Evolutionary conservation across 192 early-diverging fungal species (phyloP).

Genomic region (Coemansia sp.): DNA sequence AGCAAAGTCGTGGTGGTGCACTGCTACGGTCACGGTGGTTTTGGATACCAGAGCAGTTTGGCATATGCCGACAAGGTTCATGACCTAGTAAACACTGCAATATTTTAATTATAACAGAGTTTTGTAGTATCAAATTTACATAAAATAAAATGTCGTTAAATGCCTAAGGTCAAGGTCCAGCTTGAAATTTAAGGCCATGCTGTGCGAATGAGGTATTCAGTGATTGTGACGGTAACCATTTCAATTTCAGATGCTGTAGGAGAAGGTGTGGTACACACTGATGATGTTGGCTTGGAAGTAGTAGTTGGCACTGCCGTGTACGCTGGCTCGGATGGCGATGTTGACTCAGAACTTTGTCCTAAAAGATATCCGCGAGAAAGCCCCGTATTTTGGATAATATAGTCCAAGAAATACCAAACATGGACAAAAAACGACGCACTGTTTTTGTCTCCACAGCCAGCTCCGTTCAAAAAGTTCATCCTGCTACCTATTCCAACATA

Average conservation of each 20-base stretch:
- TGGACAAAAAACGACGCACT: constrained; percentile 22
- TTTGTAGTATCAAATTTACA: no score
- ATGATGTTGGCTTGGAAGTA: background rate
- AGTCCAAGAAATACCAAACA: constrained; percentile 11
- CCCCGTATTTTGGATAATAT: constrained; percentile 12
- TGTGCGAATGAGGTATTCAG: constrained; percentile 1
- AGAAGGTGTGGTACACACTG: background rate
- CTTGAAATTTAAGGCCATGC: background rate
- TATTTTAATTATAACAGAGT: background rate
- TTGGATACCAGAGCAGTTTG: constrained; percentile 50
- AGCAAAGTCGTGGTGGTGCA: constrained; percentile 53
- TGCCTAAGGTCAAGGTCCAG: no score
- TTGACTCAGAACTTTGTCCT: background rate
- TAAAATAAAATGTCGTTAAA: no score
- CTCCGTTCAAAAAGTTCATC: background rate
- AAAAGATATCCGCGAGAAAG: constrained; percentile 10
- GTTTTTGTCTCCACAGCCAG: constrained; percentile 13
- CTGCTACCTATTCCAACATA: constrained; percentile 20
- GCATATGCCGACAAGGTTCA: constrained; percentile 22
- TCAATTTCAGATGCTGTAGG: background rate
- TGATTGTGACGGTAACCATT: background rate
- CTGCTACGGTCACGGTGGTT: constrained; percentile 68
- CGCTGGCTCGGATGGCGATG: background rate
- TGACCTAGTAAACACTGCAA: constrained; percentile 3
- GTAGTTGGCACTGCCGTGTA: background rate